Conservation (phyloP, 257 asterid genomes). For the Nicotiana otophora region DNA sequence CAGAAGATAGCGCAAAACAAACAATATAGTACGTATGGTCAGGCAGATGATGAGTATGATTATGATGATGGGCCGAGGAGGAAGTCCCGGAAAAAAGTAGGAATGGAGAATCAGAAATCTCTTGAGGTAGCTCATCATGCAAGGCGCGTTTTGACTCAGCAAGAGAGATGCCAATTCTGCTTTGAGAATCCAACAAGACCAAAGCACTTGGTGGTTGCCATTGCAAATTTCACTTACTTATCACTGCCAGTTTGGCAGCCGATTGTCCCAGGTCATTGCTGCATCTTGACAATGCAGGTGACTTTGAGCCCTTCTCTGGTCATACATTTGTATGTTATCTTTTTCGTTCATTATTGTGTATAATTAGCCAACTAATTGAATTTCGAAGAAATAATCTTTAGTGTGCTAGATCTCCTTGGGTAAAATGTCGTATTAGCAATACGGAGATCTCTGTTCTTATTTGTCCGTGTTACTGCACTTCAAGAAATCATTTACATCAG, state of each 20-base stretch:
- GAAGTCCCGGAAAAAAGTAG: conserved; percentile 58
- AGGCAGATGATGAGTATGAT: conserved; percentile 94
- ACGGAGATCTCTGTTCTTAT: background rate
- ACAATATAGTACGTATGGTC: conserved; percentile 47
- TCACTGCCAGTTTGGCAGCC: conserved; percentile 74
- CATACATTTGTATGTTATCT: background rate
- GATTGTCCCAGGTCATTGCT: conserved; percentile 77
- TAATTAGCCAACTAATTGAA: background rate
- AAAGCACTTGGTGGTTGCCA: conserved; percentile 77
- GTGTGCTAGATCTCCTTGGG: background rate
- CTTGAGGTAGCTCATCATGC: conserved; percentile 46
- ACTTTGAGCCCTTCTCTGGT: background rate
- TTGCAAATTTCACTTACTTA: conserved; percentile 81
- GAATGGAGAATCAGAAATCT: conserved; percentile 32
- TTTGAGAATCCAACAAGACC: conserved; percentile 84
- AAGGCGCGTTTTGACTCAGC: conserved; percentile 65
- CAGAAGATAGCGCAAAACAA: conserved; percentile 59
- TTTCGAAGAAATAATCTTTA: background rate
- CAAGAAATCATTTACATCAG: background rate
- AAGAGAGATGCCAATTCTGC: conserved; percentile 87
- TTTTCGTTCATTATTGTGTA: background rate
- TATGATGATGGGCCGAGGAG: conserved; percentile 75
- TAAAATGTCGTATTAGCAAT: background rate
- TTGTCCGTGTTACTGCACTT: background rate
- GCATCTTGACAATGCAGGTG: conserved; percentile 89